These are phyloP conservation scores for Pseudopediastrum boryanum DNA, from an alignment of 139 green algal species.

Conservation along the genomic window DNA sequence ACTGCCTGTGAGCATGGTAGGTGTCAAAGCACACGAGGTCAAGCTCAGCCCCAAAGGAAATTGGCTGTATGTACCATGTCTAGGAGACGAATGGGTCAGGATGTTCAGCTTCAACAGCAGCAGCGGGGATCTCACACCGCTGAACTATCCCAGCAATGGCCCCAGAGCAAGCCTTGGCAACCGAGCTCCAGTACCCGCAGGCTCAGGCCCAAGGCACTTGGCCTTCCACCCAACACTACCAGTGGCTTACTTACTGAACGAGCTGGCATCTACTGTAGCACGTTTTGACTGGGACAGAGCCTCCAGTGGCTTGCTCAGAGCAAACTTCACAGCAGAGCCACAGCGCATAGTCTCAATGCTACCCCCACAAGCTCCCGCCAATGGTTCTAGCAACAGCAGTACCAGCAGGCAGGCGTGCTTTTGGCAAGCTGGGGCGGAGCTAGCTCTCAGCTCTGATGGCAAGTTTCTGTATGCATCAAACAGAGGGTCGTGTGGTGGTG, in stretches of 20 bases:
- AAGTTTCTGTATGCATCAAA: constrained; percentile 23
- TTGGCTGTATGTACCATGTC: constrained; percentile 17
- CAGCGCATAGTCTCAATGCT: constrained; percentile 13
- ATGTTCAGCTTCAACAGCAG: constrained; percentile 31
- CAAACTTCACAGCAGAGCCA: not conserved
- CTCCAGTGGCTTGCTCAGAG: not conserved
- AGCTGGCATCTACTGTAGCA: constrained; percentile 16
- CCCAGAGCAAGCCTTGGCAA: constrained; percentile 15
- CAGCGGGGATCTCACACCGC: constrained; percentile 16
- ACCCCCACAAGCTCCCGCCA: not conserved
- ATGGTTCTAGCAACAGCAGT: not conserved
- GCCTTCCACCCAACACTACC: constrained; percentile 18
- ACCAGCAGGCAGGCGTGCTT: not conserved
- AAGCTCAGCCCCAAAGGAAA: constrained; percentile 13
- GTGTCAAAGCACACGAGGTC: constrained; percentile 13
- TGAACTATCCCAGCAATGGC: constrained; percentile 20
- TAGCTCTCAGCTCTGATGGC: constrained; percentile 12
- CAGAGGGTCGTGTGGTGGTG: constrained; percentile 2
- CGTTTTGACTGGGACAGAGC: constrained; percentile 18
- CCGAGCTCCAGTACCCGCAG: not conserved
- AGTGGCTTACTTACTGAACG: constrained; percentile 25
- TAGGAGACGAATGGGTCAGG: constrained; percentile 9
- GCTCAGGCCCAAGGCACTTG: constrained; percentile 16
- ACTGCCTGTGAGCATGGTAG: not conserved
- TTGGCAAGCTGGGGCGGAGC: not conserved